phyloP scores from a whole-genome alignment of 208 protist species.

The Kentomonas sorsogonicus region DNA sequence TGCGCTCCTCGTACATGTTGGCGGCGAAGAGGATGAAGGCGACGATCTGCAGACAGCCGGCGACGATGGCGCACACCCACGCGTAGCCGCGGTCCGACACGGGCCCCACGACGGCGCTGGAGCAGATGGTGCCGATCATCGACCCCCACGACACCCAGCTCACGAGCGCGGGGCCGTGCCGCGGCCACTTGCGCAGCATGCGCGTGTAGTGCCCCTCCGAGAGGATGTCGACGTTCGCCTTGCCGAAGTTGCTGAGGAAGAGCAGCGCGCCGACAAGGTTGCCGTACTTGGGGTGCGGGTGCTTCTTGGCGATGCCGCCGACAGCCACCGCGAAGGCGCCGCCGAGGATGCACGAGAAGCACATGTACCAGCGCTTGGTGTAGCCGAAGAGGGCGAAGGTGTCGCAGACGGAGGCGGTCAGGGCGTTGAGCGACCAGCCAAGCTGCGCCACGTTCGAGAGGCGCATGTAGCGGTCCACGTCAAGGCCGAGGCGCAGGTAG shows the following conservation, averaged over 20 bases:
- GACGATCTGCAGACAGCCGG: slow-evolving; percentile 49
- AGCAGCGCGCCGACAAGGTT: slow-evolving; percentile 30
- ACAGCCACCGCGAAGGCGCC: slow-evolving; percentile 32
- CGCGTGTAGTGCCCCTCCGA: slow-evolving; percentile 76
- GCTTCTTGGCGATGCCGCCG: slow-evolving; percentile 37
- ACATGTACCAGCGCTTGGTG: slow-evolving; percentile 71
- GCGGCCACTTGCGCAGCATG: slow-evolving; percentile 43
- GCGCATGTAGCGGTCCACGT: slow-evolving; percentile 37
- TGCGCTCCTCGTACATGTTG: slow-evolving; percentile 66
- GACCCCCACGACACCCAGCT: slow-evolving; percentile 64
- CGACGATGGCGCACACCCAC: slow-evolving; percentile 47
- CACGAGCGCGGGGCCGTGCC: slow-evolving; percentile 41
- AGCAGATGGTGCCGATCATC: slow-evolving; percentile 38
- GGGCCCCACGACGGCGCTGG: slow-evolving; percentile 39
- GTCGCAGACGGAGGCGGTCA: slow-evolving; percentile 56
- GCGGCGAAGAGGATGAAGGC: slow-evolving; percentile 43
- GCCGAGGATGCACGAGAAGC: slow-evolving; percentile 37
- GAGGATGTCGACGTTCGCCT: slow-evolving; percentile 70
- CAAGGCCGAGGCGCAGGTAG: slow-evolving; percentile 27
- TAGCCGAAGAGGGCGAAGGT: slow-evolving; percentile 59
- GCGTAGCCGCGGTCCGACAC: slow-evolving; percentile 41
- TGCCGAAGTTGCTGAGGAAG: slow-evolving; percentile 47
- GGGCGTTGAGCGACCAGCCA: slow-evolving; percentile 64
- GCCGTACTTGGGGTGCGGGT: slow-evolving; percentile 17
- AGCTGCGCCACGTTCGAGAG: slow-evolving; percentile 29